Conservation (phyloP, 495 filamentous ascomycete species). For the Tuber calosporum region DNA sequence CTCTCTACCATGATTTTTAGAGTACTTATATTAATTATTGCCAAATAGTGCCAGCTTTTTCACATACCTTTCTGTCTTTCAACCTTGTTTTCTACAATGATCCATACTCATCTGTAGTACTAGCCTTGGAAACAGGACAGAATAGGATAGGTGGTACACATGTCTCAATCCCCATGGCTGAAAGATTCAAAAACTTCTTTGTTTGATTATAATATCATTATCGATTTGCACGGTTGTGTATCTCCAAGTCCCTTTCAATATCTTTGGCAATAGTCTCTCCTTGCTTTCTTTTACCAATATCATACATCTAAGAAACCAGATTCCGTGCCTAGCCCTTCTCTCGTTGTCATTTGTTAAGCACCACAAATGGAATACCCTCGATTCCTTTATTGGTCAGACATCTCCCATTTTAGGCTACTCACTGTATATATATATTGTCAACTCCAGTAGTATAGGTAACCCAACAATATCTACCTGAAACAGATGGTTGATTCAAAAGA, state of each 20-base stretch:
- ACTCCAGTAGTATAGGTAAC: no score
- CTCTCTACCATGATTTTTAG: no score
- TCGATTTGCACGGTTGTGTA: constrained; percentile 88
- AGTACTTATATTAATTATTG: no score
- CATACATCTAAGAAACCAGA: constrained; percentile 72
- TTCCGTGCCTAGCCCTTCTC: constrained; percentile 56
- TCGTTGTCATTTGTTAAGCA: constrained; percentile 65
- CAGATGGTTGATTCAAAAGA: no score
- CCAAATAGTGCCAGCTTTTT: no score
- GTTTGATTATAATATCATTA: constrained; percentile 78
- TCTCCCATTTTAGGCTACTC: no score
- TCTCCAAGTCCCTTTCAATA: constrained; percentile 73
- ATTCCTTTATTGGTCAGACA: no score
- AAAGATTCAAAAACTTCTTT: constrained; percentile 62
- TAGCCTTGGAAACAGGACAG: not conserved
- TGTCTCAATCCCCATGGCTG: constrained; percentile 57
- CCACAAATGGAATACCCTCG: constrained; percentile 75
- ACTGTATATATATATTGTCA: no score
- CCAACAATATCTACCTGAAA: no score
- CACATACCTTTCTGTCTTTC: no score
- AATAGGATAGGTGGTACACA: constrained; percentile 21
- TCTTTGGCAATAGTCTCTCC: constrained; percentile 56
- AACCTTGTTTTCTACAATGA: no score
- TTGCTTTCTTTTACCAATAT: constrained; percentile 63
- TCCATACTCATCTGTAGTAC: no score